phyloP scores from a whole-genome alignment of 169 alveolate genomes.

The Eimeria falciformis region DNA sequence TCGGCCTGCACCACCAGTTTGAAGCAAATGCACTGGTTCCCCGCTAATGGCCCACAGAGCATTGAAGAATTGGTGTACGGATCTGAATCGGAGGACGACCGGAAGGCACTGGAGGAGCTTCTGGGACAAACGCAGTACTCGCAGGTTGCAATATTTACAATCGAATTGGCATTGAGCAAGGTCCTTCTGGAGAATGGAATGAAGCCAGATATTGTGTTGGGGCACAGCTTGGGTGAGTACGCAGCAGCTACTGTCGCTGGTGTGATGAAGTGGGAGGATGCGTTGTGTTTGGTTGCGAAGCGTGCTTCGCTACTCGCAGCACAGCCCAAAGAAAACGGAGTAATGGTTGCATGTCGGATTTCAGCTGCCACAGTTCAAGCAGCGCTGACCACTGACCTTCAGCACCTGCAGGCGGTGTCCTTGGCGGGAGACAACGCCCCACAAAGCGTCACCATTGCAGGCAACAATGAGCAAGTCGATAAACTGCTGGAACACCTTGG shows the following conservation, averaged over 20 bases:
- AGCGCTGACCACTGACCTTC: constrained; percentile 30
- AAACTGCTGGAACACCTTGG: constrained; percentile 40
- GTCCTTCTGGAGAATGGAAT: constrained; percentile 81
- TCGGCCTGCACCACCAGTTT: constrained; percentile 65
- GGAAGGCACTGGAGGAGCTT: background rate
- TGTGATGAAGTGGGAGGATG: constrained; percentile 74
- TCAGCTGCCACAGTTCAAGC: constrained; percentile 22
- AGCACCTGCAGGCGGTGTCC: constrained; percentile 57
- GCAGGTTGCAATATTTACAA: constrained; percentile 83
- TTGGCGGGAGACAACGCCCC: constrained; percentile 83
- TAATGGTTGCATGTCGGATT: constrained; percentile 75
- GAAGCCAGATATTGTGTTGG: constrained; percentile 82
- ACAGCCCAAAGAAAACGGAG: constrained; percentile 15
- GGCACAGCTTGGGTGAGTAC: constrained; percentile 86
- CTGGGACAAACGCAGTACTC: constrained; percentile 64
- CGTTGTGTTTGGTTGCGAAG: constrained; percentile 40
- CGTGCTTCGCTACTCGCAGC: constrained; percentile 54
- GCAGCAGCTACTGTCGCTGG: constrained; percentile 85
- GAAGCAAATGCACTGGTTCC: background rate
- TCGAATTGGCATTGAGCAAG: constrained; percentile 81
- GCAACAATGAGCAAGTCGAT: constrained; percentile 77
- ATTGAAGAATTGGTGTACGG: constrained; percentile 79
- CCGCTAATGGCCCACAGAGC: constrained; percentile 17
- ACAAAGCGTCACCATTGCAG: constrained; percentile 81
- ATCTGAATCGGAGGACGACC: background rate